Base-by-base conservation (phyloP, 2,329 filamentous ascomycete species). In the Aaosphaeria pasadenensis region DNA sequence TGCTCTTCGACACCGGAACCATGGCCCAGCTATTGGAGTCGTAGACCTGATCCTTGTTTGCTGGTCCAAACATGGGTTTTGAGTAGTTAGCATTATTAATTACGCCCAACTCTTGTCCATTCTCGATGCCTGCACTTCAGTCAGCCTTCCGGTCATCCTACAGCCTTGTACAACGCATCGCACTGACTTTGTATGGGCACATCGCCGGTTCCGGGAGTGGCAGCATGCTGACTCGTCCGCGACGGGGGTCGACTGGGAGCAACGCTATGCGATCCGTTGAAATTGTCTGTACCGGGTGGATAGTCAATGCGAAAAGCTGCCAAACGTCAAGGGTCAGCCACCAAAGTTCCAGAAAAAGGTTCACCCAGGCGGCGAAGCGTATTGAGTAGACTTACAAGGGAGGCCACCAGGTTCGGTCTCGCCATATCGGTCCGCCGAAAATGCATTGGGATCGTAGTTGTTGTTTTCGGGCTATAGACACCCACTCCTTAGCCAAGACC, bases 21-120 rank as follows among this genome's bases (percentile, higher is more conserved):
- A 86, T 66, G 2, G 79, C 79, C 83, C 83, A 85, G 13, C 74
- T 65, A 6, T 61, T 66, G 43, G 73, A 67, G 29, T 84, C 79
- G 58, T 84, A 83, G 17, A 24, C 17, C 52, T 78, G 63, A 28
- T 76, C 74, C 49, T 74, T 72, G 17, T 73, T 82, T 1, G 80
- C 80, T 45, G 79, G 81, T 5, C 78, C 76, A 60, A 84, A 83
- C 7, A 74, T 67, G 9, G 60, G 62, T 30, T 70, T 61, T 51
- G 64, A 68, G 33, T 36, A 9, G 7, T n/a, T n/a, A 7, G 39
- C 39, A 53, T 56, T 69, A 11, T 64, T 69, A 7, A 77, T 72
- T 11, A 82, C 71, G 2, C 82, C 82, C 17, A 71, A 78, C 60
- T 84, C 81, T 67, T 85, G 82, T 24, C 41, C 48, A 30, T 45